Base-by-base conservation (phyloP, 345 rosid species). In the Cardamine resedifolia region DNA sequence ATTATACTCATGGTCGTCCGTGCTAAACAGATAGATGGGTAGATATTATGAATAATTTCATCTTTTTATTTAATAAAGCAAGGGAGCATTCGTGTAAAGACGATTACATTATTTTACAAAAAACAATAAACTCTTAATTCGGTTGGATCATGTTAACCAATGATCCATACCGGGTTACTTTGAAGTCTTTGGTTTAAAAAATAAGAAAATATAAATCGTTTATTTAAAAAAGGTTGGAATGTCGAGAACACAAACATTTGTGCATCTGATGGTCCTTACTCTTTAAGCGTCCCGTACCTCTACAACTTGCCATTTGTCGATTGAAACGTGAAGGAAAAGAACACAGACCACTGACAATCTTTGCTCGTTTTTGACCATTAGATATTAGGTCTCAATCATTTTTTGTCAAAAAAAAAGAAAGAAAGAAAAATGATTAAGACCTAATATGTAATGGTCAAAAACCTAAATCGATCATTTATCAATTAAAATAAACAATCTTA, bases 261-360 rank as follows among this genome's bases (percentile, higher is more conserved):
- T 43, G 73, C 56, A 19, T 49, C 60, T 50, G 30, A 58, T 74
- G 78, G 78, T 74, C 78, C 63, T 59, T 62, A 53, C 58, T 56
- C 59, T 7, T 10, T 0, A 31, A 68, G 64, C 44, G 73, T 60
- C 74, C 58, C 64, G 58, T 60, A 52, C 70, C 65, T 63, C 45
- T 76, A 70, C 55, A 76, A 64, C 28, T 69, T 63, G 79, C 71
- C 79, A 76, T 55, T 55, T 76, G 71, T 70, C 55, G 66, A 70
- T 21, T 47, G 70, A 55, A 53, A 56, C 59, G 75, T 76, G 66
- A 58, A 70, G 41, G 43, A 70, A 55, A 55, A 69, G 23, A 38
- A 70, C 34, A 41, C 58, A 69, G 38, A 34, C 58, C 75, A 76
- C 68, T 69, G 53, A 36, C 65, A 45, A 43, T 56, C 52, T 52